Percentiles rank a stretch among this genome's conserved stretches.
phyloP scores from a whole-genome alignment of 176 grass and related monocot genomes.

The Saccharum spontaneum region DNA sequence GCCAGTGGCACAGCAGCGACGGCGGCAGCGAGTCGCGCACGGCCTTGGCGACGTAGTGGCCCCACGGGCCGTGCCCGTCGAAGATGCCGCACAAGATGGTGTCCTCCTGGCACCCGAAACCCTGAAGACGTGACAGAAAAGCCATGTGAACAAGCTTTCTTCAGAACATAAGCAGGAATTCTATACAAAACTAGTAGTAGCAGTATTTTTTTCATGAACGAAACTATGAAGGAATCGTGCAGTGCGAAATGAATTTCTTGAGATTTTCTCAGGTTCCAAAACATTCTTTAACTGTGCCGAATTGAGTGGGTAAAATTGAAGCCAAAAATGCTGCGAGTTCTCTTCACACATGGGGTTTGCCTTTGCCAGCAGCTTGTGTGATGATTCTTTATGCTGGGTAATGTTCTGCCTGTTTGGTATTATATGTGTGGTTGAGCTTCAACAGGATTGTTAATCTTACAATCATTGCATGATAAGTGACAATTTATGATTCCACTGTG shows the following conservation, averaged over 20 bases:
- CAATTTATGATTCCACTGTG: conserved; percentile 16
- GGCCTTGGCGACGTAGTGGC: conserved; percentile 85
- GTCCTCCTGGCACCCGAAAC: conserved; percentile 77
- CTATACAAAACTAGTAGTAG: neutral
- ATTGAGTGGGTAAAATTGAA: neutral
- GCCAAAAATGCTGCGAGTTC: neutral
- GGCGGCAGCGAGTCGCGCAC: conserved; percentile 69
- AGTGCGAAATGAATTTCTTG: neutral
- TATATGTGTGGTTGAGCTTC: neutral
- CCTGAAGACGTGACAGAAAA: conserved; percentile 33
- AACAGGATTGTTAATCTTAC: neutral
- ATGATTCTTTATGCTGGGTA: neutral
- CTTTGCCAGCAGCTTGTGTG: neutral
- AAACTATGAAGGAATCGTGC: neutral
- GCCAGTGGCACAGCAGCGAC: conserved; percentile 75
- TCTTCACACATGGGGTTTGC: neutral
- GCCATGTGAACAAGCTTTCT: neutral
- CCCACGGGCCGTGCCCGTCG: conserved; percentile 92
- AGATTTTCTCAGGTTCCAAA: neutral
- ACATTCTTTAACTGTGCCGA: neutral
- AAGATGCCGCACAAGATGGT: conserved; percentile 85
- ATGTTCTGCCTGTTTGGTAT: conserved; percentile 6
- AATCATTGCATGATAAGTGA: conserved; percentile 23
- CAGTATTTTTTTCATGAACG: neutral
- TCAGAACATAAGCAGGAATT: neutral